Percentiles rank a stretch among this genome's conserved stretches.
These are phyloP conservation scores for Aureoboletus auriporus DNA, from an alignment of 768 basidiomycete genomes.

Conservation along the genomic window DNA sequence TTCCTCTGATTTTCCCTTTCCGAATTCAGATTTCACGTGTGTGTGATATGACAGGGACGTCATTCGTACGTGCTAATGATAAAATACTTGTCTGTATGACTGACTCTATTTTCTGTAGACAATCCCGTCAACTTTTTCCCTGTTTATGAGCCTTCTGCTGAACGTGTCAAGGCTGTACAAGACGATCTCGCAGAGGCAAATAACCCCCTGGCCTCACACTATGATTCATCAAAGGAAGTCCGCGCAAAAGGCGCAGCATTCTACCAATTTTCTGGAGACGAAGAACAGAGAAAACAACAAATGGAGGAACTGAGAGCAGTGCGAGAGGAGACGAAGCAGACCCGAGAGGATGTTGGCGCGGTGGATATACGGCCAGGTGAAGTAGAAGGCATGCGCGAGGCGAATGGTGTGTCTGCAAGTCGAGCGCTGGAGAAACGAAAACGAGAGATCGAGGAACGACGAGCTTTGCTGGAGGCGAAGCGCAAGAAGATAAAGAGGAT, in stretches of 20 bases:
- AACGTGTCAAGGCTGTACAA: constrained; percentile 71
- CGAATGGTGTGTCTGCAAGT: constrained; percentile 35
- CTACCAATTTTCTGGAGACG: constrained; percentile 88
- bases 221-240: constrained; percentile 77
- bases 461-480: constrained; percentile 59
- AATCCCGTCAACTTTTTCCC: constrained; percentile 87
- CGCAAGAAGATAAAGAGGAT: constrained; percentile 46
- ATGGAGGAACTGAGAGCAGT: constrained; percentile 76
- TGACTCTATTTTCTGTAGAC: constrained; percentile 37
- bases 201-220: constrained; percentile 73
- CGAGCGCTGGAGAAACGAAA: constrained; percentile 65
- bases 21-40: background rate
- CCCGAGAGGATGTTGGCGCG: constrained; percentile 57
- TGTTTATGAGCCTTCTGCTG: constrained; percentile 78
- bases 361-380: constrained; percentile 64
- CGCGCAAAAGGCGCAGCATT: constrained; percentile 88
- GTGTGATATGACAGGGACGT: constrained; percentile 43
- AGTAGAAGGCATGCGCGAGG: constrained; percentile 67
- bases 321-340: constrained; percentile 68
- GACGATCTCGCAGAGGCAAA: constrained; percentile 63
- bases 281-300: constrained; percentile 69
- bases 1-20: constrained; percentile 3
- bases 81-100: background rate
- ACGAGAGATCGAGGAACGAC: constrained; percentile 66
- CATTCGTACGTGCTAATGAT: constrained; percentile 40